Conservation (phyloP, 1,284 basidiomycete genomes). For the Fomitopsis schrenkii region DNA sequence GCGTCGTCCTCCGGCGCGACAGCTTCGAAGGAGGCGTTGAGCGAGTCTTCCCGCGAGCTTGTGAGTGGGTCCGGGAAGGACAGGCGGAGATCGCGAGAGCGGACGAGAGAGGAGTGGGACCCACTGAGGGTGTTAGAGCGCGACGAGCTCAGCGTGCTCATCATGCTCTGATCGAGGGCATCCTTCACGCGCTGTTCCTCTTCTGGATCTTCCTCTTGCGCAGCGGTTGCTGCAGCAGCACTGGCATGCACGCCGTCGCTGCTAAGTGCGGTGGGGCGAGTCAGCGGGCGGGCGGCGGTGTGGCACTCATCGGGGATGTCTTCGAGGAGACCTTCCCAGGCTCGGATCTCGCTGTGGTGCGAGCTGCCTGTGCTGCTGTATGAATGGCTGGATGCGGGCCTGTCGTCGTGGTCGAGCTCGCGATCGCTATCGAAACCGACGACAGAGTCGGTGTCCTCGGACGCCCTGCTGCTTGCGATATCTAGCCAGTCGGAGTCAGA, state of each 20-base stretch:
- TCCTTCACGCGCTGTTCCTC: constrained; percentile 68
- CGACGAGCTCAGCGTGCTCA: constrained; percentile 64
- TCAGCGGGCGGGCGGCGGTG: constrained; percentile 21
- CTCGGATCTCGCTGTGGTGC: constrained; percentile 59
- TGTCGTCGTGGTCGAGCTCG: constrained; percentile 40
- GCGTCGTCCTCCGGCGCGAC: constrained; percentile 25
- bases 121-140: constrained; percentile 32
- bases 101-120: constrained; percentile 45
- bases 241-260: constrained; percentile 21
- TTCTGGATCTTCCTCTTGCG: constrained; percentile 27
- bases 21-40: constrained; percentile 50
- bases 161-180: constrained; percentile 73
- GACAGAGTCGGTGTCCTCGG: constrained; percentile 65
- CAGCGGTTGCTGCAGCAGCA: constrained; percentile 3
- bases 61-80: constrained; percentile 77
- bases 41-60: constrained; percentile 51
- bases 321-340: constrained; percentile 71
- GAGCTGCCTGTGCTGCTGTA: constrained; percentile 65
- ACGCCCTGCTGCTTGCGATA: constrained; percentile 59
- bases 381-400: constrained; percentile 59
- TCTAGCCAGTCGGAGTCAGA: constrained; percentile 83
- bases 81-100: constrained; percentile 65
- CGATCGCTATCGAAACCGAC: constrained; percentile 51
- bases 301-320: constrained; percentile 42
- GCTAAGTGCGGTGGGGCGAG: constrained; percentile 20